A percentile compares a stretch with the other conserved stretches of the same genome.
Conservation (phyloP, 768 basidiomycete species). For the Phaffia australis region DNA sequence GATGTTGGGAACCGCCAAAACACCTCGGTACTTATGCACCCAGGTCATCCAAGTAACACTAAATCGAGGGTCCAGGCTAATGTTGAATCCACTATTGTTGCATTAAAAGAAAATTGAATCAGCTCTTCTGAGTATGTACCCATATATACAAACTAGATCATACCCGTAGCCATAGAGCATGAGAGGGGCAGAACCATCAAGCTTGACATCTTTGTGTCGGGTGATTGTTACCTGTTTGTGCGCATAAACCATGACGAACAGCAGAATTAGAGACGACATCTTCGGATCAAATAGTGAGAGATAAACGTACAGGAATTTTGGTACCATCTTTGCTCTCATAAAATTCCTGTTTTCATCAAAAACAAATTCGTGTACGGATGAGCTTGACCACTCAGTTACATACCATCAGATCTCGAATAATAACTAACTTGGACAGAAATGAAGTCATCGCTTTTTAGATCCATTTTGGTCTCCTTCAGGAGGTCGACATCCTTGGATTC, state of each 20-base stretch:
- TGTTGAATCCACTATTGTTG: constrained; percentile 68
- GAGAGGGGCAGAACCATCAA: constrained; percentile 64
- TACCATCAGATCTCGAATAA: not conserved
- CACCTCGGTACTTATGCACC: constrained; percentile 56
- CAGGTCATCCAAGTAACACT: constrained; percentile 52
- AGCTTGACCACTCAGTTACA: not conserved
- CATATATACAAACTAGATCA: not conserved
- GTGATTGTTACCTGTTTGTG: constrained; percentile 59
- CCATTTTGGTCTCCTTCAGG: constrained; percentile 52
- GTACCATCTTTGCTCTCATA: constrained; percentile 69
- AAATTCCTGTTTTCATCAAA: constrained; percentile 49
- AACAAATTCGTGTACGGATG: constrained; percentile 2
- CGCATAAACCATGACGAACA: not conserved
- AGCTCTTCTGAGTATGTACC: too few species aligned
- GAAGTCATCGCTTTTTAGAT: constrained; percentile 58
- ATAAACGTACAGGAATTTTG: constrained; percentile 45
- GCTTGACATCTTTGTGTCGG: constrained; percentile 55
- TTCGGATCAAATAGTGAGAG: not conserved
- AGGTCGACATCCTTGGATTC: constrained; percentile 46
- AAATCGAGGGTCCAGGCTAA: constrained; percentile 30
- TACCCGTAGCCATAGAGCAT: constrained; percentile 55
- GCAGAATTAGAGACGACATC: not conserved
- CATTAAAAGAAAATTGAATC: constrained; percentile 36
- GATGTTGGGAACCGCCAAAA: constrained; percentile 41
- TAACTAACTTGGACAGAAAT: constrained; percentile 50